Base-by-base conservation (phyloP, 2,329 filamentous ascomycete species). In the Diplocarpon rosae region DNA sequence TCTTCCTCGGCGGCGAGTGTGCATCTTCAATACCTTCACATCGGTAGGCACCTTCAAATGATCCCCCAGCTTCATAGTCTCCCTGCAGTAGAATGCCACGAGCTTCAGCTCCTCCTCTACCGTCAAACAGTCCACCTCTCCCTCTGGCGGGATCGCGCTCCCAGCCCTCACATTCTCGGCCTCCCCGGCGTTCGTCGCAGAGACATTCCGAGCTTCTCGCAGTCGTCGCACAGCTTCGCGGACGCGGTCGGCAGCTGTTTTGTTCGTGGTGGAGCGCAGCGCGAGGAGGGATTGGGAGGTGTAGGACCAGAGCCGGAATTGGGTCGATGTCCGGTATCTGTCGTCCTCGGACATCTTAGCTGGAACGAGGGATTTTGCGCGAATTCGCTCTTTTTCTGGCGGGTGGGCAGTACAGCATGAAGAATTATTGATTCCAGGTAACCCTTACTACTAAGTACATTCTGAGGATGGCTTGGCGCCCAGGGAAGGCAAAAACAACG, bases 231-330 rank as follows among this genome's bases (percentile, higher is more conserved):
- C 67, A 44, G 78, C 74, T 55, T 72, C 66, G 58, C 72, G 65
- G 58, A 80, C 71, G 51, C 80, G 77, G 49, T 90, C 71, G 66
- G 82, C 65, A 60, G 92, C 92, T 39, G 85, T 73, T 9, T 73
- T 67, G 66, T 95, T 95, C 28, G 89, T 95, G 53, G 82, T 82
- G 34, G 72, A 68, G 46, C 92, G 85, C 17, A 90, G 73, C 2
- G 80, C 72, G 39, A 74, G 71, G 3, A 98, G 76, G 32, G 81
- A 77, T 2, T 78, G 66, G 2, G 80, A 76, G 0, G 87, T 86
- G 66, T 90, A 96, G 10, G 89, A 95, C 92, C 92, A 98, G 47
- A 93, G 73, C 35, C 85, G 78, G 62, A 80, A 96, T 65, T 98
- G 92, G 37, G 86, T 90, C 0, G 90, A 94, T 41, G 84, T 76